Conservation (phyloP, 1,284 basidiomycete genomes). For the Microbotryum scabiosae region DNA sequence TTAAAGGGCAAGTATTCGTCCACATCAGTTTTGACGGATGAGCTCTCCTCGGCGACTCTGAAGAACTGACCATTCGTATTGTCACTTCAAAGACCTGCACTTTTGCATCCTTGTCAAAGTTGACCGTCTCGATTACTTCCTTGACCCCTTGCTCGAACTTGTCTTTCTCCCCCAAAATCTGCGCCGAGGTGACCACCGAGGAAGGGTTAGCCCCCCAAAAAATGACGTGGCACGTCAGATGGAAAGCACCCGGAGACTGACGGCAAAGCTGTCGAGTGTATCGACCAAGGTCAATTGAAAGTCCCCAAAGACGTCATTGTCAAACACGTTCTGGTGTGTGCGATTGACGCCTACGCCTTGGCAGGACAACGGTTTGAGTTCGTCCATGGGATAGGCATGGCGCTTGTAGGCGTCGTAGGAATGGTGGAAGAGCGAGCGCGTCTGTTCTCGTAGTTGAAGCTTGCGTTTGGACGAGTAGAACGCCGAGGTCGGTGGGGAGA, state of each 20-base stretch:
- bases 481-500: not conserved
- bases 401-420: slow-evolving; percentile 24
- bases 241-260: not conserved
- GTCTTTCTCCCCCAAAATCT: slow-evolving; percentile 56
- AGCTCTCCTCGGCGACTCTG: no score
- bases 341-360: slow-evolving; percentile 69
- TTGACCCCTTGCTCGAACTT: slow-evolving; percentile 68
- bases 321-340: slow-evolving; percentile 39
- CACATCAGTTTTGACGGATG: slow-evolving; percentile 60
- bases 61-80: slow-evolving; percentile 27
- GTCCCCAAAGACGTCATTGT: slow-evolving; percentile 79
- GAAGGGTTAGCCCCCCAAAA: not conserved
- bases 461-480: slow-evolving; percentile 20
- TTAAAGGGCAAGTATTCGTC: slow-evolving; percentile 40
- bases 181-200: not conserved
- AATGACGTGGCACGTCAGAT: not conserved
- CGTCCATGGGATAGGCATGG: slow-evolving; percentile 38
- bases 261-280: slow-evolving; percentile 68
- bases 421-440: slow-evolving; percentile 18
- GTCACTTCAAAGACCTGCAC: slow-evolving; percentile 67
- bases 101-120: slow-evolving; percentile 60
- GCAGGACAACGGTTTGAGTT: slow-evolving; percentile 82
- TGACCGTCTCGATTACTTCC: slow-evolving; percentile 65
- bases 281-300: slow-evolving; percentile 75
- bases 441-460: slow-evolving; percentile 8